Evolutionary conservation across 176 grass and related monocot species (phyloP).

Genomic region (Cenchrus americanus): DNA sequence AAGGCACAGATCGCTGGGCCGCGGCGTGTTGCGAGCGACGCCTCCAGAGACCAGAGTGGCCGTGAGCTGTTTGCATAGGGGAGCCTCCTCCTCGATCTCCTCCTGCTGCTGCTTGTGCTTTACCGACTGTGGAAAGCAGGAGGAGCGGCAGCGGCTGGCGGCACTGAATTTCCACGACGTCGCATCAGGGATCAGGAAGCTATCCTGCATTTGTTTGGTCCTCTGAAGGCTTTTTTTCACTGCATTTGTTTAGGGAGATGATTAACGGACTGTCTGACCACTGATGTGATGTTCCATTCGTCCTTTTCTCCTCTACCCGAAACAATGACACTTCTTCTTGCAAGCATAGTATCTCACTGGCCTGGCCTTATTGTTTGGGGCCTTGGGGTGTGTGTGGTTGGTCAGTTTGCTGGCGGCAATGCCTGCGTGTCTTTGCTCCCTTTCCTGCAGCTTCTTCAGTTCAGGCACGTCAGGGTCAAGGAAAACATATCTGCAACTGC

Average conservation of each 20-base stretch:
- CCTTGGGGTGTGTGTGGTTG: no score
- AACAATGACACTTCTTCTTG: slow-evolving; percentile 2
- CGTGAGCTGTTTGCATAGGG: slow-evolving; percentile 28
- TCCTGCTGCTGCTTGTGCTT: not conserved
- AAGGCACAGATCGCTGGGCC: slow-evolving; percentile 21
- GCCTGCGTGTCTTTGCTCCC: not conserved
- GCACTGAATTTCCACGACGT: not conserved
- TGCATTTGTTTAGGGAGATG: not conserved
- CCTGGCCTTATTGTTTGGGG: not conserved
- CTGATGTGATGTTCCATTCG: slow-evolving; percentile 6
- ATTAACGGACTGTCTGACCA: not conserved
- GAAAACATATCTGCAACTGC: not conserved
- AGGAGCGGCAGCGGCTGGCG: not conserved
- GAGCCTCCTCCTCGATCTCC: not conserved
- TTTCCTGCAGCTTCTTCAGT: not conserved
- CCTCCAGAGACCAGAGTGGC: slow-evolving; percentile 18
- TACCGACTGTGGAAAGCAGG: not conserved
- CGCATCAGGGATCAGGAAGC: not conserved
- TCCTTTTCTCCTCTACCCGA: not conserved
- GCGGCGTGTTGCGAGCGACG: slow-evolving; percentile 10
- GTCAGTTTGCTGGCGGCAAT: slow-evolving; percentile 14
- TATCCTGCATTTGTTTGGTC: not conserved
- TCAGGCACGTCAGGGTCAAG: not conserved
- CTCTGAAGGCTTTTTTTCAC: slow-evolving; percentile 6
- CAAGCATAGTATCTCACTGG: no score